Evolutionary conservation across 176 grass and related monocot species (phyloP), one percentile per base, ranked within the genome.

Genomic region (Carex parvula): DNA sequence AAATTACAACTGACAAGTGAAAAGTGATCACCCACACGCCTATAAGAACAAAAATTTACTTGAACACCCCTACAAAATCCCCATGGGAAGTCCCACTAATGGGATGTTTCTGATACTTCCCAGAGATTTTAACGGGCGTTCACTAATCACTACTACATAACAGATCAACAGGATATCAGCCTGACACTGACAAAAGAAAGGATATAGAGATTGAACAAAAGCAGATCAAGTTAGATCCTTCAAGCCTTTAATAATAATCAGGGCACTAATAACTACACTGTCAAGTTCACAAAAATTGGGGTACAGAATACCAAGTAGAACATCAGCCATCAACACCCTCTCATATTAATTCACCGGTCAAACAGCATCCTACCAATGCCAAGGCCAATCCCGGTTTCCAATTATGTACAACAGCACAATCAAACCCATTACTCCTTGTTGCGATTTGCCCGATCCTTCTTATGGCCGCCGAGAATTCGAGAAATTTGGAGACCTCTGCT

Each of bases 401-500:
- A 53, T 14, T 84, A 81, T 66, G 53, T 75, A 33, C 59, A 67
- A 29, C 39, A 78, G 14, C 70, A 62, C 8, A 53, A 80, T 60
- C 68, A 18, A 84, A 87, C 21, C n/a, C 18, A 39, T 87, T 98
- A 95, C 83, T 98, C 89, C 85, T 90, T 95, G 87, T 93, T 99
- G 64, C 87, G 83, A 35, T 87, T 83, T 0, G 91, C 52, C 17
- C 88, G 88, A 83, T 98, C 95, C 83, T 99, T 99, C 90, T 94
- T 99, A 33, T 93, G 93, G 0, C 96, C 96, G 8, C 93, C 96
- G 0, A 99, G 93, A 84, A 99, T 99, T 72, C 91, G 93, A 62
- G 93, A 99, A 81, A 99, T 99, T 79, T 99, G 96, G 83, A 99
- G 64, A 35, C 95, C 95, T 93, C 95, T 89, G 83, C 95, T 98